Conservation (phyloP, 495 filamentous ascomycete genomes). For the Penicillium simplicissimum region DNA sequence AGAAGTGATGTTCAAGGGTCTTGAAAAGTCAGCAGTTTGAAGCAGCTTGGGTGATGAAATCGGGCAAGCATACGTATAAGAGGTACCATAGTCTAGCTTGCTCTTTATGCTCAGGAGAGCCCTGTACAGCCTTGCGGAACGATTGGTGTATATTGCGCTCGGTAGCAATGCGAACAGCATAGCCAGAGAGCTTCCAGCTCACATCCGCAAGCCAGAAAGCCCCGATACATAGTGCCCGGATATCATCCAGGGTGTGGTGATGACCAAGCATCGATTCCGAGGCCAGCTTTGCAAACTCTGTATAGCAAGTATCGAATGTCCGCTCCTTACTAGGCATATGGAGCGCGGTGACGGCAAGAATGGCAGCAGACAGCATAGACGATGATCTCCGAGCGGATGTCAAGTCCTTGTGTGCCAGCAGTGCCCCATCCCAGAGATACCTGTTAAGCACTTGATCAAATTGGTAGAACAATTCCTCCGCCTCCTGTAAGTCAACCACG, state of each 20-base stretch:
- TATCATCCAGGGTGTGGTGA: slow-evolving; percentile 51
- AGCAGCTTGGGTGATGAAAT: not conserved
- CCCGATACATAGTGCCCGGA: slow-evolving; percentile 54
- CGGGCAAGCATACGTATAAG: slow-evolving; percentile 46
- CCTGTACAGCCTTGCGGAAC: slow-evolving; percentile 50
- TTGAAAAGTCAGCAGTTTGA: slow-evolving; percentile 24
- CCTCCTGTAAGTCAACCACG: slow-evolving; percentile 48
- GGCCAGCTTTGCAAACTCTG: slow-evolving; percentile 52
- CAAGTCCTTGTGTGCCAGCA: slow-evolving; percentile 45
- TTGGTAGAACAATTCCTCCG: slow-evolving; percentile 50
- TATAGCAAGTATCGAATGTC: slow-evolving; percentile 51
- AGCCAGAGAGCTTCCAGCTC: slow-evolving; percentile 57
- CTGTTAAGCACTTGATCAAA: slow-evolving; percentile 56
- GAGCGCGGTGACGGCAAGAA: slow-evolving; percentile 54
- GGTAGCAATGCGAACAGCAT: slow-evolving; percentile 57
- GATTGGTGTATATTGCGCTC: slow-evolving; percentile 53
- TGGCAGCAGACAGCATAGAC: slow-evolving; percentile 50
- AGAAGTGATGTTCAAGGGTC: slow-evolving; percentile 58
- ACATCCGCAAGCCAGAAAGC: slow-evolving; percentile 59
- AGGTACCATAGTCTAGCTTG: slow-evolving; percentile 54
- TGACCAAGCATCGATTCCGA: slow-evolving; percentile 55
- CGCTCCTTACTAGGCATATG: slow-evolving; percentile 50
- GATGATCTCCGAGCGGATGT: slow-evolving; percentile 50
- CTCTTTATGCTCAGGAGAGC: slow-evolving; percentile 47
- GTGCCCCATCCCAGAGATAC: slow-evolving; percentile 54